Base-by-base conservation (phyloP, 176 grass and related monocot species). In the Eremochloa ophiuroides region DNA sequence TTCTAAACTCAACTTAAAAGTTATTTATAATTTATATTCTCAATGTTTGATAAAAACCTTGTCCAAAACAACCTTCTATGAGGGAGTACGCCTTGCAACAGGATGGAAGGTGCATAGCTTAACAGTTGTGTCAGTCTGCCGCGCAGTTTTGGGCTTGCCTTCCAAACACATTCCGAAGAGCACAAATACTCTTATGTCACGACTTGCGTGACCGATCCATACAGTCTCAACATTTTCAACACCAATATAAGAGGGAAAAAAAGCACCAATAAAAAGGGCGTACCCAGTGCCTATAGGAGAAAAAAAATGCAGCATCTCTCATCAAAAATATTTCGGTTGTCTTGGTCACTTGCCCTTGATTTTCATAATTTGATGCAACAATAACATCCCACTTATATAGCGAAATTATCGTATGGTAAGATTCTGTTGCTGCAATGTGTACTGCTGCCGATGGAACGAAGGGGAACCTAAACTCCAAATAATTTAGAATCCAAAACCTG, bases 401-500 rank as follows among this genome's bases (percentile, higher is more conserved):
- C 5, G 14, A 30, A 40, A 18, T 51, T 33, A 76, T 22, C 0
- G 0, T 62, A 62, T 26, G 12, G 8, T 68, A 55, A 68, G 9
- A 40, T 28, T 69, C 22, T 74, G 80, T 46, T 46, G 28, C 30
- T 18, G 43, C 27, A 51, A 50, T 3, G 37, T 34, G 2, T 27
- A 53, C 5, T 30, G 71, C 20, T 22, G 75, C 62, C 18, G 2
- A 10, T 8, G 5, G 27, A 34, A 4, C 0, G 35, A 10, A 29
- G 8, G 15, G 22, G 1, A 58, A 35, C 11, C 17, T 53, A 56
- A 2, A 33, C 68, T 15, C 15, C 33, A 71, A 16, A 18, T 35
- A 53, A 71, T 50, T 58, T 75, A 96, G 85, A 91, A 96, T 1
- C 93, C 93, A 44, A 85, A 93, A 66, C 93, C 90, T 96, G 83